These are phyloP conservation scores for Megacollybia marginata DNA, from an alignment of 768 basidiomycete genomes.

Conservation along the genomic window DNA sequence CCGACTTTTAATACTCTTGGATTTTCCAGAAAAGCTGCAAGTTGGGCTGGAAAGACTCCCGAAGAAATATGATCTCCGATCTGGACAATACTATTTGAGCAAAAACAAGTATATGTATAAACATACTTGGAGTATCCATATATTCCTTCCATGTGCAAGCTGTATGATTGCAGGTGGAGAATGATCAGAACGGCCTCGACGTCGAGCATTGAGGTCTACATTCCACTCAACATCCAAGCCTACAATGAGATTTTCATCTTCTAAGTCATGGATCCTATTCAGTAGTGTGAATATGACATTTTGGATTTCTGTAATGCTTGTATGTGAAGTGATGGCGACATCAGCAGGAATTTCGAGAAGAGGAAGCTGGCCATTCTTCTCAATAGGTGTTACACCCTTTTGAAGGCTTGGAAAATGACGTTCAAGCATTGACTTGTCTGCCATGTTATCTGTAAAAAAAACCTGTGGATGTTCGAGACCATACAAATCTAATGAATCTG, in stretches of 20 bases:
- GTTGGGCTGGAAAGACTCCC: neutral
- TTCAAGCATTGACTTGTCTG: constrained; percentile 12
- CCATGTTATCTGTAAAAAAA: constrained; percentile 12
- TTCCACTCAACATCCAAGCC: constrained; percentile 20
- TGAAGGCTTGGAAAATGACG: constrained; percentile 12
- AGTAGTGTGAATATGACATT: constrained; percentile 13
- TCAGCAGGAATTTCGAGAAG: neutral
- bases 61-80: neutral
- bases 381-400: constrained; percentile 14
- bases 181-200: constrained; percentile 7
- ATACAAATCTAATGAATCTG: constrained; percentile 1
- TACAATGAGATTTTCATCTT: constrained; percentile 9
- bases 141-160: constrained; percentile 10
- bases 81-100: no score
- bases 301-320: constrained; percentile 6
- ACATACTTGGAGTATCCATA: constrained; percentile 15
- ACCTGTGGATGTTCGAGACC: constrained; percentile 4
- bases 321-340: neutral
- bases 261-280: constrained; percentile 8
- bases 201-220: constrained; percentile 11
- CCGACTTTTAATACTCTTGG: neutral
- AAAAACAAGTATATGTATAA: neutral
- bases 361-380: constrained; percentile 15
- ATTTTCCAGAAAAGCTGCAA: neutral
- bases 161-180: constrained; percentile 15